A percentile compares a stretch with the other conserved stretches of the same genome.
Evolutionary conservation across 176 grass and related monocot genomes (phyloP).

Genomic region (Juncus inflexus): DNA sequence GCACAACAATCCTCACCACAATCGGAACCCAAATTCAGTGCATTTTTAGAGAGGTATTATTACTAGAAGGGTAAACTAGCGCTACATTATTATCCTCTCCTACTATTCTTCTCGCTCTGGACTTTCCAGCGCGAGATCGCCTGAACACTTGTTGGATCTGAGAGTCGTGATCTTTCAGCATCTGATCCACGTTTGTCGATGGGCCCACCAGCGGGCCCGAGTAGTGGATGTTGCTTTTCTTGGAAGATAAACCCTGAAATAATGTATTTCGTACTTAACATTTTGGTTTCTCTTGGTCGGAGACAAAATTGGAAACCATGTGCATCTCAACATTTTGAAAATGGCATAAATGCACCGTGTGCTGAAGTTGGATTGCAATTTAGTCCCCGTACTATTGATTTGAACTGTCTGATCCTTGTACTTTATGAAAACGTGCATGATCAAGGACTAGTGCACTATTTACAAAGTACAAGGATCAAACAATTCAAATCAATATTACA

Average conservation of each 20-base stretch:
- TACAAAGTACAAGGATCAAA: no score
- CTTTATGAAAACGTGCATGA: no score
- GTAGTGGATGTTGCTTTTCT: slow-evolving; percentile 90
- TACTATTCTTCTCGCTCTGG: slow-evolving; percentile 49
- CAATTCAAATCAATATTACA: no score
- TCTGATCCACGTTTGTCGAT: slow-evolving; percentile 75
- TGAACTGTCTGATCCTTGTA: no score
- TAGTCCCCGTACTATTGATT: no score
- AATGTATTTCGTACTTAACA: neutral
- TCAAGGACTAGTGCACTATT: no score
- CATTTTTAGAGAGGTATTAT: slow-evolving; percentile 15
- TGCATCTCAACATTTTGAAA: no score
- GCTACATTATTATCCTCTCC: slow-evolving; percentile 47
- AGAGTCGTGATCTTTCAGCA: slow-evolving; percentile 96
- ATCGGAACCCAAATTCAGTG: slow-evolving; percentile 18
- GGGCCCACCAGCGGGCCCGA: slow-evolving; percentile 70
- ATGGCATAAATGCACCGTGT: no score
- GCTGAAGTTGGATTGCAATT: no score
- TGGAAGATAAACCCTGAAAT: slow-evolving; percentile 59
- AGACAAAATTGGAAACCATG: slow-evolving; percentile 3
- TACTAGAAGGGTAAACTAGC: slow-evolving; percentile 82
- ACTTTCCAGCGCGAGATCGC: slow-evolving; percentile 64
- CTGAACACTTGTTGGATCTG: slow-evolving; percentile 85
- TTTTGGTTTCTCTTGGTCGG: slow-evolving; percentile 1
- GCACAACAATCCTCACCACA: slow-evolving; percentile 27